Evolutionary conservation across 2,329 filamentous ascomycete genomes (phyloP).

Genomic region (Colletotrichum sp.): DNA sequence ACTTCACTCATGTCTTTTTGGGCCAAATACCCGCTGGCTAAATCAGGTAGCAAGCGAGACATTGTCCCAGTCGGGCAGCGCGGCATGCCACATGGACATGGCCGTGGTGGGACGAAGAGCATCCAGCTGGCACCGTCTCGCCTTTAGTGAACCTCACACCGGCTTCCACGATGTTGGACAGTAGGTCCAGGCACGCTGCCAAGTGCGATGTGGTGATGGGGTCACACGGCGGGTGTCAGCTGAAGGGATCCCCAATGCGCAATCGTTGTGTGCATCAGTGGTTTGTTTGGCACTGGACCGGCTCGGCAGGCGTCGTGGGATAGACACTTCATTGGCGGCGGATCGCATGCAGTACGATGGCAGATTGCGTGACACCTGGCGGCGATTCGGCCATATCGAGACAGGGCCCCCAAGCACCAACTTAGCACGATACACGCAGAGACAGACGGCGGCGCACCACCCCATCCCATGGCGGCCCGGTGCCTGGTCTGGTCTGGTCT

Average conservation of each 20-base stretch:
- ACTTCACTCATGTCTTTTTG: neutral
- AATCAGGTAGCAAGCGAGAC: neutral
- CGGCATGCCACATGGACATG: neutral
- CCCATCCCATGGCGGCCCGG: neutral
- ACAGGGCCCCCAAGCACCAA: neutral
- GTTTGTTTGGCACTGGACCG: neutral
- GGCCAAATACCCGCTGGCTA: neutral
- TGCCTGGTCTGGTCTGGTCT: slow-evolving; percentile 1
- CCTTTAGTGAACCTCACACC: neutral
- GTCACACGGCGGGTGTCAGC: slow-evolving; percentile 1
- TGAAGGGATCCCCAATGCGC: neutral
- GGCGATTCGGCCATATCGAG: slow-evolving; percentile 7
- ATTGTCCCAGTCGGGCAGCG: neutral
- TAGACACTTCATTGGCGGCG: neutral
- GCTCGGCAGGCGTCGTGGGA: neutral
- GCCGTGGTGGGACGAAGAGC: neutral
- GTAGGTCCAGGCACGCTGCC: neutral
- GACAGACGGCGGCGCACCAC: neutral
- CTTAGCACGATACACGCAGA: neutral
- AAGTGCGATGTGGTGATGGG: neutral
- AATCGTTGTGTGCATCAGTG: neutral
- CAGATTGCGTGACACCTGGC: slow-evolving; percentile 13
- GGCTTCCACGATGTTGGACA: neutral
- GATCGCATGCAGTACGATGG: slow-evolving; percentile 6
- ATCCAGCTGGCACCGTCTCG: neutral